A percentile compares a stretch with the other conserved stretches of the same genome.
phyloP scores from a whole-genome alignment of 1,284 basidiomycete species.

The Ustilago curta region DNA sequence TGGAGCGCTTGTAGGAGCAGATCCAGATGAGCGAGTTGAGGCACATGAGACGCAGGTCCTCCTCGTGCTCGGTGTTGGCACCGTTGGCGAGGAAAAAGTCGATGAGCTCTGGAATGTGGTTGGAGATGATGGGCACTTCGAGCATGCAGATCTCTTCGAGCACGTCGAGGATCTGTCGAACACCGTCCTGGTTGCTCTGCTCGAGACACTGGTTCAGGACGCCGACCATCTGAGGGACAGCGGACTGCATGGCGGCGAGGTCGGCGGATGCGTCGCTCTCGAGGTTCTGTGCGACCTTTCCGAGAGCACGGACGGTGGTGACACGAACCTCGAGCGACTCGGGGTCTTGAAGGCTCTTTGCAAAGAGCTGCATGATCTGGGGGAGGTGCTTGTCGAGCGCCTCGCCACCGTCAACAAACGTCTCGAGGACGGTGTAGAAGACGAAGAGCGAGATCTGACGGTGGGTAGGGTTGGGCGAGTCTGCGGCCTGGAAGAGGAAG shows the following conservation, averaged over 20 bases:
- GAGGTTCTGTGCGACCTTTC: constrained; percentile 93
- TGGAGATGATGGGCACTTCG: constrained; percentile 91
- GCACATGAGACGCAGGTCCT: constrained; percentile 87
- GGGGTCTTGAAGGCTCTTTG: constrained; percentile 82
- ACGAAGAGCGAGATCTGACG: constrained; percentile 93
- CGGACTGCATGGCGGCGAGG: constrained; percentile 89
- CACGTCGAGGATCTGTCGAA: constrained; percentile 92
- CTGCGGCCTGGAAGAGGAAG: constrained; percentile 84
- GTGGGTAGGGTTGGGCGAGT: constrained; percentile 78
- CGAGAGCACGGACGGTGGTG: constrained; percentile 85
- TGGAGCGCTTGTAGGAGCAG: constrained; percentile 92
- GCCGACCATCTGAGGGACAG: constrained; percentile 89
- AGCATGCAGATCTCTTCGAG: constrained; percentile 90
- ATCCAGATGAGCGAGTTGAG: constrained; percentile 96
- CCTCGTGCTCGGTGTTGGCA: constrained; percentile 81
- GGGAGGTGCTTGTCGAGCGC: constrained; percentile 83
- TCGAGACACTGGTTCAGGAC: constrained; percentile 91
- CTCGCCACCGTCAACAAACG: constrained; percentile 78
- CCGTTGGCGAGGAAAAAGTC: constrained; percentile 89
- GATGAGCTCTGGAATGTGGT: constrained; percentile 87
- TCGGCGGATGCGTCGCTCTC: constrained; percentile 87
- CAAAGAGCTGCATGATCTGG: constrained; percentile 85
- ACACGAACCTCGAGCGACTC: constrained; percentile 91
- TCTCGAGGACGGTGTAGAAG: constrained; percentile 90
- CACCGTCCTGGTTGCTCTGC: constrained; percentile 81